Evolutionary conservation across 441 rosid genomes (phyloP).

Genomic region (Capsella rubella): DNA sequence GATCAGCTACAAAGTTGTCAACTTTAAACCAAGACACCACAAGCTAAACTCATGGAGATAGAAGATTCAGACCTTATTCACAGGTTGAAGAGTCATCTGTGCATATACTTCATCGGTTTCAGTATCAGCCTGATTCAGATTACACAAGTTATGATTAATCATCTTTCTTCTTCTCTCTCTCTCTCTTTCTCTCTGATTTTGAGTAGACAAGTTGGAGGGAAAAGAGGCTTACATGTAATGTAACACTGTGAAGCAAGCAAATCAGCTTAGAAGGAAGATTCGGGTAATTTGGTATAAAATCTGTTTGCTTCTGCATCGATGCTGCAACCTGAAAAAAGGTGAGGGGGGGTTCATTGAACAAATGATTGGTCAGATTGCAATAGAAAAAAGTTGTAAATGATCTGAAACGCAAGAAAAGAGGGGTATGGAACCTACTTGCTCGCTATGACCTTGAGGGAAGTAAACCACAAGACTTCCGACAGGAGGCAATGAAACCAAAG

Average conservation of each 20-base stretch:
- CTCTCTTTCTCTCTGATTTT: not conserved
- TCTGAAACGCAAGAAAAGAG: not conserved
- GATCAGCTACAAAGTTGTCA: slow-evolving; percentile 12
- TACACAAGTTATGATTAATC: slow-evolving; percentile 26
- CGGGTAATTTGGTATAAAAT: slow-evolving; percentile 84
- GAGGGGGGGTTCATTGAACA: not conserved
- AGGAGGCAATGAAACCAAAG: slow-evolving; percentile 84
- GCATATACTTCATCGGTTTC: slow-evolving; percentile 98
- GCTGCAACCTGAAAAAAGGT: slow-evolving; percentile 77
- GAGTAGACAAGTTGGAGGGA: slow-evolving; percentile 19
- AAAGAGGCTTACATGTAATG: slow-evolving; percentile 68
- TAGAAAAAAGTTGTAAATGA: not conserved
- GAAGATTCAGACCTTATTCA: slow-evolving; percentile 38
- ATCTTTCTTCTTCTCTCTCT: not conserved
- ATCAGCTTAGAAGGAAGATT: slow-evolving; percentile 87
- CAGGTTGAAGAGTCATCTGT: slow-evolving; percentile 99
- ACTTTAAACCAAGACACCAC: not conserved
- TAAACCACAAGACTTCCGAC: slow-evolving; percentile 95
- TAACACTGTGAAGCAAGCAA: slow-evolving; percentile 85
- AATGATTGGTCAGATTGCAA: not conserved
- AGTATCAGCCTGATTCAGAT: slow-evolving; percentile 77
- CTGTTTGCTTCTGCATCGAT: slow-evolving; percentile 84
- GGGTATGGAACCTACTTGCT: slow-evolving; percentile 63
- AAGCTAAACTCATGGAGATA: slow-evolving; percentile 30
- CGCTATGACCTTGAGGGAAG: slow-evolving; percentile 98